Evolutionary conservation across 768 basidiomycete genomes (phyloP), one percentile per base, ranked within the genome.

Genomic region (Cystofilobasidium ferigula): DNA sequence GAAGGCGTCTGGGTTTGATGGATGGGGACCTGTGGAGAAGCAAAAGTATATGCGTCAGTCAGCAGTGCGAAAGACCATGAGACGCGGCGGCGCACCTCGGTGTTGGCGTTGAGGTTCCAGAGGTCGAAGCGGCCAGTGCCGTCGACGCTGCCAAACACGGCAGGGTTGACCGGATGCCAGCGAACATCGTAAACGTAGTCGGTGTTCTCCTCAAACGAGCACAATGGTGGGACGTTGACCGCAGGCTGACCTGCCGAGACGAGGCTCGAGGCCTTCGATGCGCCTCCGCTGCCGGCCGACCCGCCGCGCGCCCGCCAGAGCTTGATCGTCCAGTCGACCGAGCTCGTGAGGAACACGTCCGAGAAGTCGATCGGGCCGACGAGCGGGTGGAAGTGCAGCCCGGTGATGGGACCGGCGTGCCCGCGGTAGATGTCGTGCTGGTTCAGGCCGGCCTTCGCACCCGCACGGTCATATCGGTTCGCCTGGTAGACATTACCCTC

Each of bases 171-270:
- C 8, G 94, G 92, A 74, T 99, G 95, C 95, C 95, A 99, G 75
- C 87, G 89, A 54, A 90, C 93, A 78, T 97, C 95, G 77, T 95
- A 98, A 13, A 99, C 94, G 74, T 98, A 97, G 75, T 99, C 95
- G 73, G 93, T 91, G 16, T 92, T 89, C 76, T 97, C 94, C 70
- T 99, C 94, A 72, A 99, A 98, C 45, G 89, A 91, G 74, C 93
- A 87, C 28, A 98, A 71, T 3, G 94, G 89, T 0, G 82, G 53
- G n/a, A 93, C 80, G 22, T 35, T 63, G 13, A 38, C 70, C 70
- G 22, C 79, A 78, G 0, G 78, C 72, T 42, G 51, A n/a, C 51
- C 61, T 2, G 68, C n/a, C 54, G 70, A 69, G 45, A 56, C 64
- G 12, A 57, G 42, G 18, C 69, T 64, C 9, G 86, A 26, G 28